Conservation (phyloP, 2,329 filamentous ascomycete species). For the Hypomyces perniciosus region DNA sequence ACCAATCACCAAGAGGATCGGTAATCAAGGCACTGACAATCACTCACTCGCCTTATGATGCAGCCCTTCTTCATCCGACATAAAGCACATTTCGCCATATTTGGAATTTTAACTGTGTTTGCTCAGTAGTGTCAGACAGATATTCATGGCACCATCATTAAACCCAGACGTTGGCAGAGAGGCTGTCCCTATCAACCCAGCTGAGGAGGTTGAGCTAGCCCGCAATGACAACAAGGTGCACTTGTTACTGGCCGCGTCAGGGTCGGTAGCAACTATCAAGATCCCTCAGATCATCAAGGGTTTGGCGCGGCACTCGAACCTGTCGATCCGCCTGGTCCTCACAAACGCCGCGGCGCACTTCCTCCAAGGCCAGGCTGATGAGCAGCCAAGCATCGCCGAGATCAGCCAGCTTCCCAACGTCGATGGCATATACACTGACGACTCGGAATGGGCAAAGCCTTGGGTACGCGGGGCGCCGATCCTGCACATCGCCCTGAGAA, state of each 20-base stretch:
- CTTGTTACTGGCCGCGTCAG: slow-evolving; percentile 36
- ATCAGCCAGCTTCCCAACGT: slow-evolving; percentile 62
- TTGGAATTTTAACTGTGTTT: too few relatives aligned
- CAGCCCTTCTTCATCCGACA: too few relatives aligned
- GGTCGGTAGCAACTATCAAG: slow-evolving; percentile 83
- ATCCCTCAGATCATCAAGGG: slow-evolving; percentile 59
- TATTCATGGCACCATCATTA: too few relatives aligned
- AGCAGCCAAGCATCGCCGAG: slow-evolving; percentile 64
- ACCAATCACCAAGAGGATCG: slow-evolving; percentile 11
- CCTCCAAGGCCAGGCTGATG: slow-evolving; percentile 65
- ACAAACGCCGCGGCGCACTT: slow-evolving; percentile 70
- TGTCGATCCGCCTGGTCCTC: slow-evolving; percentile 82
- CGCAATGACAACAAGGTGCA: slow-evolving; percentile 36
- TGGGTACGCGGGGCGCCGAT: slow-evolving; percentile 78
- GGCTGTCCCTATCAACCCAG: slow-evolving; percentile 17
- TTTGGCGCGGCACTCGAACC: slow-evolving; percentile 43
- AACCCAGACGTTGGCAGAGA: not conserved
- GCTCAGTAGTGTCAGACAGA: too few relatives aligned
- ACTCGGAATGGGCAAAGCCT: slow-evolving; percentile 74
- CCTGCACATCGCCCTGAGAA: slow-evolving; percentile 81
- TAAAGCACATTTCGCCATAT: too few relatives aligned
- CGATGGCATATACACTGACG: slow-evolving; percentile 73
- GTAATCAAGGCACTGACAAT: not conserved
- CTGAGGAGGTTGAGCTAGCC: slow-evolving; percentile 27
- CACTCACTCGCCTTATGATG: too few relatives aligned